Percentiles rank a stretch among this genome's conserved stretches.
Evolutionary conservation across 2,329 filamentous ascomycete species (phyloP).

Genomic region (Penicillium janthinellum): DNA sequence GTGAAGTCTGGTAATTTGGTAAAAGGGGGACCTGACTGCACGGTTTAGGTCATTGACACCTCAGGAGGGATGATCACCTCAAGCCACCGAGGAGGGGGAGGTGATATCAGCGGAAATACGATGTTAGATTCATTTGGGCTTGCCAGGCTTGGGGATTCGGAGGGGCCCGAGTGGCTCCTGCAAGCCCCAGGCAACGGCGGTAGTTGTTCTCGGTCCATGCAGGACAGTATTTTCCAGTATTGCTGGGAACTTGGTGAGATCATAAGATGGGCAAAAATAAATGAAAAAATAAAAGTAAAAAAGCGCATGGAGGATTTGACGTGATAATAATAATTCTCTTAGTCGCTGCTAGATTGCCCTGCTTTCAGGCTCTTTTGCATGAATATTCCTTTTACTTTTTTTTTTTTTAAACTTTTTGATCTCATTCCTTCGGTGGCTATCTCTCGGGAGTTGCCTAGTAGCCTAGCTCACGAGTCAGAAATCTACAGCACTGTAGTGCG

Average conservation of each 20-base stretch:
- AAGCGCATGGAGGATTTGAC: not conserved
- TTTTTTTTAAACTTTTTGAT: no score
- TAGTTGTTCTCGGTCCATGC: slow-evolving; percentile 8
- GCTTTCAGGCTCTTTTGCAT: no score
- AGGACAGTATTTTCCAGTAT: not conserved
- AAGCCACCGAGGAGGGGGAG: slow-evolving; percentile 12
- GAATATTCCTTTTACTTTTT: no score
- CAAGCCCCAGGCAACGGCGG: slow-evolving; percentile 5
- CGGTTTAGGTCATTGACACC: not conserved
- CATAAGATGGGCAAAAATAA: not conserved
- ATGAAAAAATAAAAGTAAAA: not conserved
- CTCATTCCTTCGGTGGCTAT: no score
- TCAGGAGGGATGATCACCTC: slow-evolving; percentile 18
- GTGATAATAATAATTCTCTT: no score
- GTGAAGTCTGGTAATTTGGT: not conserved
- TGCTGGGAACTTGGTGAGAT: no score
- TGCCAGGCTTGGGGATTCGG: slow-evolving; percentile 4
- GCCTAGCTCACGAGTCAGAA: no score
- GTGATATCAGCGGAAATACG: slow-evolving; percentile 13
- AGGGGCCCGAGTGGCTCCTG: slow-evolving; percentile 5
- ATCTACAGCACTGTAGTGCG: no score
- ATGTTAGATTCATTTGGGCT: slow-evolving; percentile 9
- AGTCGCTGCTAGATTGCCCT: no score
- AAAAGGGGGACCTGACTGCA: not conserved
- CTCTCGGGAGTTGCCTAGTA: no score